These are phyloP conservation scores for Polyporus tsugae DNA, from an alignment of 1,284 basidiomycete genomes.

Conservation along the genomic window DNA sequence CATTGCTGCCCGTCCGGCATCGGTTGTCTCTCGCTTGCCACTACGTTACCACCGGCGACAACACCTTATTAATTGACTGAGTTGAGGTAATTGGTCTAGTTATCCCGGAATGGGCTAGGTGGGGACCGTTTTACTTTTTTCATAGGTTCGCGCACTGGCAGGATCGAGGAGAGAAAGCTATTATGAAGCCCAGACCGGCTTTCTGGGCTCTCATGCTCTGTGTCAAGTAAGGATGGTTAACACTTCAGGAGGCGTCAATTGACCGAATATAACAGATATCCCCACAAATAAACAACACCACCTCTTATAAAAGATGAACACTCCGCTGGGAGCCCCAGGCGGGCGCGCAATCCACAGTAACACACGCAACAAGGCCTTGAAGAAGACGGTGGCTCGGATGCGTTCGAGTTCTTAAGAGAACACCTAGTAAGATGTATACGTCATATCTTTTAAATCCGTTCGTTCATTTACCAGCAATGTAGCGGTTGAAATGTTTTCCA, in stretches of 20 bases:
- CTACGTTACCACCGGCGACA: not conserved
- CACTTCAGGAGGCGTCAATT: not conserved
- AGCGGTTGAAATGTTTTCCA: conserved; percentile 2
- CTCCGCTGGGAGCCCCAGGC: not conserved
- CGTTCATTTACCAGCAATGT: not conserved
- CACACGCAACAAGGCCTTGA: not conserved
- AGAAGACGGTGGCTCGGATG: not conserved
- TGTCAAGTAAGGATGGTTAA: not conserved
- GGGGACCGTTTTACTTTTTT: not conserved
- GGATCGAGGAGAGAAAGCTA: not conserved
- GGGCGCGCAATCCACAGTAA: not conserved
- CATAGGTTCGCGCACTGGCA: not conserved
- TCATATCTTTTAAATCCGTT: not conserved
- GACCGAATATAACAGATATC: not conserved
- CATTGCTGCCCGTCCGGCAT: not conserved
- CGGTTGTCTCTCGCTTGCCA: not conserved
- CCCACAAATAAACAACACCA: too few relatives aligned
- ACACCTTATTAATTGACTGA: not conserved
- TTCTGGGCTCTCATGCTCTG: not conserved
- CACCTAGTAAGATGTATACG: not conserved
- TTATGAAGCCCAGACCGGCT: not conserved
- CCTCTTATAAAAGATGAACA: not conserved
- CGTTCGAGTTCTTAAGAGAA: not conserved
- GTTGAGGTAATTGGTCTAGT: not conserved
- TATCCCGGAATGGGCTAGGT: not conserved